Conservation (phyloP, 805 yeast genomes). For the Pichia exigua region DNA sequence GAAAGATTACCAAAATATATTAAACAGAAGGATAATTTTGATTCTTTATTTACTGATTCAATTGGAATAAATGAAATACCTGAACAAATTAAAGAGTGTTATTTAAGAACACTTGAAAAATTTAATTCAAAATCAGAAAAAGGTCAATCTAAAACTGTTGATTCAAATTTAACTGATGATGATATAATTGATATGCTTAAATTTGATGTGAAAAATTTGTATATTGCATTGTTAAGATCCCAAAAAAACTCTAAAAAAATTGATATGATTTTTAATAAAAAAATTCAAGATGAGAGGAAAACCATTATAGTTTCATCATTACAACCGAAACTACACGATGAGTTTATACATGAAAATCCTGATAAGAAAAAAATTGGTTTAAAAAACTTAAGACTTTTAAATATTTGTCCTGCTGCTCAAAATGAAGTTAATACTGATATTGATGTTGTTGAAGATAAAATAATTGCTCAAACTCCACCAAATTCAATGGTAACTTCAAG, state of each 20-base stretch:
- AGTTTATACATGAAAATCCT: constrained; percentile 8
- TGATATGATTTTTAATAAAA: constrained; percentile 16
- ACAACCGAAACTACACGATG: constrained; percentile 11
- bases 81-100: constrained; percentile 1
- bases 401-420: neutral
- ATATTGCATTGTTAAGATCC: constrained; percentile 15
- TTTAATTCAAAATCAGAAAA: neutral
- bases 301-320: constrained; percentile 15
- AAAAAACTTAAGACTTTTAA: constrained; percentile 1
- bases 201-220: constrained; percentile 23
- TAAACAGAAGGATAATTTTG: constrained; percentile 4
- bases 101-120: constrained; percentile 2
- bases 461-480: neutral
- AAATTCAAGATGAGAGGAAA: constrained; percentile 20
- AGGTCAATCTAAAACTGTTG: neutral
- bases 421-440: neutral
- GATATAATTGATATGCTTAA: constrained; percentile 23
- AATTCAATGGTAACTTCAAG: neutral
- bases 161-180: constrained; percentile 17
- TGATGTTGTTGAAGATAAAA: neutral
- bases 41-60: neutral
- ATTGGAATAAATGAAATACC: constrained; percentile 6
- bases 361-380: neutral
- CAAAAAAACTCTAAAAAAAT: constrained; percentile 18
- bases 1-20: constrained; percentile 11